Conservation (phyloP, 1,284 basidiomycete genomes). For the Inonotus hispidus region DNA sequence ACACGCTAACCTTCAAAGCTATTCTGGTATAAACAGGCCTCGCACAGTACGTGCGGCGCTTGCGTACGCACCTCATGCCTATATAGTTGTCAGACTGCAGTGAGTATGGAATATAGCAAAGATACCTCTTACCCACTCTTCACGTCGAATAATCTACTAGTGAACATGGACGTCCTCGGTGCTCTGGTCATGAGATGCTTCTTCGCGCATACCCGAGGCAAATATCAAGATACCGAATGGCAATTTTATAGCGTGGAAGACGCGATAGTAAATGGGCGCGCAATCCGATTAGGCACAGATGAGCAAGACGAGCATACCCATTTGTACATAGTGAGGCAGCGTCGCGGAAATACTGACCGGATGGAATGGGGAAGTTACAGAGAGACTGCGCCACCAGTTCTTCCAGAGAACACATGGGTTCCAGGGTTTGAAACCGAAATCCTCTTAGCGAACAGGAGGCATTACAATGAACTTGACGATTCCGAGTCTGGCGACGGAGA, state of each 20-base stretch:
- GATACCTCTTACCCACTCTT: neutral
- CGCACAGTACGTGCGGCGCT: neutral
- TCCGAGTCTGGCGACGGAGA: constrained; percentile 1
- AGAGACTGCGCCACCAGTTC: constrained; percentile 12
- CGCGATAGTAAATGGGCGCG: neutral
- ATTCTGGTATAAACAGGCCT: neutral
- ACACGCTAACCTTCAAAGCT: neutral
- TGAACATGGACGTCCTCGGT: constrained; percentile 1
- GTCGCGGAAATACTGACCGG: neutral
- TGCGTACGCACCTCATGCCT: neutral
- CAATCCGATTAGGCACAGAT: neutral
- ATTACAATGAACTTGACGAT: neutral
- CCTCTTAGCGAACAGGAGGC: neutral
- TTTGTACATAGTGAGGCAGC: neutral
- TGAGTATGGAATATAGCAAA: neutral
- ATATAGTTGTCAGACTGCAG: neutral
- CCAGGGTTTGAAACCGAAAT: constrained; percentile 14
- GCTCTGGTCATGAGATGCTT: neutral
- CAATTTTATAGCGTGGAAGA: neutral
- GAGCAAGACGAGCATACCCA: neutral
- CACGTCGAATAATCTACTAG: neutral
- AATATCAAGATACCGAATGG: constrained; percentile 1
- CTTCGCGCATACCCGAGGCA: neutral
- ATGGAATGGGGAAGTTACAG: constrained; percentile 15
- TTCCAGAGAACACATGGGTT: constrained; percentile 11